A percentile compares a stretch with the other conserved stretches of the same genome.
These are phyloP conservation scores for Hanseniaspora occidentalis DNA, from an alignment of 805 yeast species.

Conservation along the genomic window DNA sequence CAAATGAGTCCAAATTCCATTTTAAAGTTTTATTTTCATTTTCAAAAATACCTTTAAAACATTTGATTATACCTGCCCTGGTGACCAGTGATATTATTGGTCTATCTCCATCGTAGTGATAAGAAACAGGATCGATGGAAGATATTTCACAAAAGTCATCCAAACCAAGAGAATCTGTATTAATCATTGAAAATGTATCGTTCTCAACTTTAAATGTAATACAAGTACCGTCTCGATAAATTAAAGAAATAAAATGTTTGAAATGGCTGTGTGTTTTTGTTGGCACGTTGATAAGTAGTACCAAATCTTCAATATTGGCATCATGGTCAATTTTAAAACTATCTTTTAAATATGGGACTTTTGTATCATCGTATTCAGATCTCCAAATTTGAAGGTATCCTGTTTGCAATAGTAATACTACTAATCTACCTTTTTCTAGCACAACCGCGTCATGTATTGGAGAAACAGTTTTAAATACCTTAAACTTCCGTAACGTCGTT, in stretches of 20 bases:
- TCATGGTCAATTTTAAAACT: too few relatives aligned
- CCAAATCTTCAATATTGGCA: constrained; percentile 9
- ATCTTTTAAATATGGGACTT: constrained; percentile 11
- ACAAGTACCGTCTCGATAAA: constrained; percentile 28
- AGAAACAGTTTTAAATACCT: constrained; percentile 31
- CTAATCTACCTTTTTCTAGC: constrained; percentile 33
- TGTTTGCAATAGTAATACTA: constrained; percentile 33
- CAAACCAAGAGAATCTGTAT: constrained; percentile 14
- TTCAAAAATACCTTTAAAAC: constrained; percentile 32
- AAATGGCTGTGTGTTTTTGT: constrained; percentile 20
- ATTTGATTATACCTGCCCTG: constrained; percentile 33
- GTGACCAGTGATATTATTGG: constrained; percentile 48
- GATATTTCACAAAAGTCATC: constrained; percentile 33
- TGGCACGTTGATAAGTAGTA: constrained; percentile 27
- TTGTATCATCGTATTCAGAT: constrained; percentile 26
- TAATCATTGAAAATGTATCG: constrained; percentile 23
- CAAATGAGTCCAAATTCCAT: constrained; percentile 41
- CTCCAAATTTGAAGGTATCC: constrained; percentile 47
- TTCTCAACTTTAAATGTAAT: constrained; percentile 25
- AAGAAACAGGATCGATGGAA: constrained; percentile 53
- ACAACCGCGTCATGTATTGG: constrained; percentile 38
- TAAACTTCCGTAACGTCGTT: constrained; percentile 27
- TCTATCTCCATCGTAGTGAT: constrained; percentile 23
- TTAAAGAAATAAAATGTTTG: constrained; percentile 37
- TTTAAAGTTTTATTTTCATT: constrained; percentile 17